Base-by-base conservation (phyloP, 2,329 filamentous ascomycete genomes). In the Colletotrichum endophyticum region DNA sequence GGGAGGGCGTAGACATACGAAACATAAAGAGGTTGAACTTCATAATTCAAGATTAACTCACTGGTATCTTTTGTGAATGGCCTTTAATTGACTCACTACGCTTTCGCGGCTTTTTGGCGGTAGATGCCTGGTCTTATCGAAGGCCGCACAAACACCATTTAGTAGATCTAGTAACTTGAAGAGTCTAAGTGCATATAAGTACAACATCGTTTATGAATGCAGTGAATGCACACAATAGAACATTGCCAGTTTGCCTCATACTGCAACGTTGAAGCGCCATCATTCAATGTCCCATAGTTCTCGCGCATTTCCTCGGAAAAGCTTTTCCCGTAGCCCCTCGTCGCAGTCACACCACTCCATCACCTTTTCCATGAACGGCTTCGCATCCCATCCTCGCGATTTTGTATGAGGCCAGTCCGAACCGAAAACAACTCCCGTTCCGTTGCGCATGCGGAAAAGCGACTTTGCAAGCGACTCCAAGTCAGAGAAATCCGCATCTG, bases 1-100 rank as follows among this genome's bases (percentile, higher is more conserved):
- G 7, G 4, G 4, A 39, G 7, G 36, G 15, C 15, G 15, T 39
- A 34, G 36, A 27, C 13, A 34, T 34, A 32, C 13, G 11, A 34
- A 34, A 13, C 8, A 34, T 34, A 13, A 15, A 13, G 11, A 34
- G 32, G 34, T 36, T 16, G 15, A 15, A 39, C 15, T 39, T 16
- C 11, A 16, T 16, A 0, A 0, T 0, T 8, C 36, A 39, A 39
- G 36, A 39, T 39, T 0, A 39, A 8, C 13, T 2, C 7, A 0
- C 34, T 36, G 3, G 34, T 15, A 1, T 1, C 13, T 36, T 36
- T 36, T 15, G 34, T 13, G 32, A 2, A 34, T 34, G 5, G 32
- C 32, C 5, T 6, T 34, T 6, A 2, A 12, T 5, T 13, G 32
- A 34, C 32, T 36, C 34, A 36, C 34, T 13, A 36, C 34, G 34